These are phyloP conservation scores for Malus hybrid DNA, from an alignment of 331 rosid genomes.

Conservation along the genomic window DNA sequence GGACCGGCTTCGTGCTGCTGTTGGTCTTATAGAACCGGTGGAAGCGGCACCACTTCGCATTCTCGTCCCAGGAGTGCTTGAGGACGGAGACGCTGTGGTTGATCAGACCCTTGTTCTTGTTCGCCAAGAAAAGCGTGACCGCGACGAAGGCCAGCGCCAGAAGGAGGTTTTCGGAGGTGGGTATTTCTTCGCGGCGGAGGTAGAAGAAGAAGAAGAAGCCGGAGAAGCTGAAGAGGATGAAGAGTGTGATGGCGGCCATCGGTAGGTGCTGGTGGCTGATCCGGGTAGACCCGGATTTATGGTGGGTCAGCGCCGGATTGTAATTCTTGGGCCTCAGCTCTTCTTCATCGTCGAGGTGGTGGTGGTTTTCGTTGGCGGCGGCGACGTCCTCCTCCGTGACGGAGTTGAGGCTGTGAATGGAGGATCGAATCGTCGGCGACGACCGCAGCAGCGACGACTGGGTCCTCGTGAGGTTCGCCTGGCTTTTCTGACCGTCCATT, in stretches of 20 bases:
- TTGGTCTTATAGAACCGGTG: conserved; percentile 39
- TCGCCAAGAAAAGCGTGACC: conserved; percentile 61
- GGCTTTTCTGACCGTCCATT: conserved; percentile 76
- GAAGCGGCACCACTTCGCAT: conserved; percentile 39
- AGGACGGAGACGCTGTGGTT: conserved; percentile 31
- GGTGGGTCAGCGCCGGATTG: conserved; percentile 31
- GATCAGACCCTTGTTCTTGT: conserved; percentile 60
- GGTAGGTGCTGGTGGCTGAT: conserved; percentile 29
- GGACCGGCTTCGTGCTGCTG: conserved; percentile 46
- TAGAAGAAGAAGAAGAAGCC: conserved; percentile 36
- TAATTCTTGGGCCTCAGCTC: conserved; percentile 28
- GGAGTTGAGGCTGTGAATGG: conserved; percentile 77
- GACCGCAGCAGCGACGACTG: conserved; percentile 89
- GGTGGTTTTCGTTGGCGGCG: background rate
- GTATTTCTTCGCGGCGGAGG: conserved; percentile 42
- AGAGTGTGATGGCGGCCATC: conserved; percentile 29
- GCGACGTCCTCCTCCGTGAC: conserved; percentile 37
- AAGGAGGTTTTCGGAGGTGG: conserved; percentile 71
- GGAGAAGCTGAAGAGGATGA: conserved; percentile 34
- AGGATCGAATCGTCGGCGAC: conserved; percentile 86
- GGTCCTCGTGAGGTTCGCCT: conserved; percentile 71
- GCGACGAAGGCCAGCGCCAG: conserved; percentile 72
- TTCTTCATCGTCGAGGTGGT: conserved; percentile 35
- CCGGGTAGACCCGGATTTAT: conserved; percentile 43
- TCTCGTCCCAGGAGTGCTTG: conserved; percentile 59